These are phyloP conservation scores for Moesziomyces globuligerus DNA, from an alignment of 1,284 basidiomycete genomes.

Conservation along the genomic window DNA sequence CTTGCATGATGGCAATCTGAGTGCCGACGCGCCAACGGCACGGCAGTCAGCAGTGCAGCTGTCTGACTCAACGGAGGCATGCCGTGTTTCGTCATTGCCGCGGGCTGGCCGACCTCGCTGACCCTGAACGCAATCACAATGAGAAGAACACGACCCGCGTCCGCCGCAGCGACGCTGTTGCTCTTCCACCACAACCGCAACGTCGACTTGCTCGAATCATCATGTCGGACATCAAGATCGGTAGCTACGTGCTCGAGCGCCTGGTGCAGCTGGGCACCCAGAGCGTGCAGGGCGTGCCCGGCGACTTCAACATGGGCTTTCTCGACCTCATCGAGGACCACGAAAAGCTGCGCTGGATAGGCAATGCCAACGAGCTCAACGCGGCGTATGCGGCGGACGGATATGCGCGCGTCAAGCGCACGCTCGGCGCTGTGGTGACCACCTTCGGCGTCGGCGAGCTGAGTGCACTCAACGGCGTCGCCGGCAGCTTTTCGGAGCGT, in stretches of 20 bases:
- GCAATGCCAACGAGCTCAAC: slow-evolving; percentile 74
- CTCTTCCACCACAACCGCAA: background rate
- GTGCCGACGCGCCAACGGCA: no score
- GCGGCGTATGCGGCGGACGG: slow-evolving; percentile 89
- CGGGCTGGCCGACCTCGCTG: background rate
- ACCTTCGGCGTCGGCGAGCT: slow-evolving; percentile 89
- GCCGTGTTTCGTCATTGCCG: background rate
- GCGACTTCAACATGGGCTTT: slow-evolving; percentile 84
- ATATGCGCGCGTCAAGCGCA: slow-evolving; percentile 76
- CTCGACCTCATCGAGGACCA: slow-evolving; percentile 86
- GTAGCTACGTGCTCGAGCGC: slow-evolving; percentile 61
- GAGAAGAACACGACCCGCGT: no score
- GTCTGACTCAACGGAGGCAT: background rate
- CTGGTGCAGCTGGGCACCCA: slow-evolving; percentile 66
- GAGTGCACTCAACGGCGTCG: slow-evolving; percentile 72
- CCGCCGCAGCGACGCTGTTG: background rate
- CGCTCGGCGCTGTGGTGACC: slow-evolving; percentile 57
- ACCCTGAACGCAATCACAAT: background rate
- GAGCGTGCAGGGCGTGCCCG: slow-evolving; percentile 87
- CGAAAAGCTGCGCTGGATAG: slow-evolving; percentile 80
- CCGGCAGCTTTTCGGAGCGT: slow-evolving; percentile 77
- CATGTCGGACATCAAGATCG: slow-evolving; percentile 53
- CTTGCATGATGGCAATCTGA: no score
- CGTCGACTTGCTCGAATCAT: background rate
- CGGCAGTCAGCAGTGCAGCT: background rate